Base-by-base conservation (phyloP, 106 monocot genomes). In the Dioscorea alata region DNA sequence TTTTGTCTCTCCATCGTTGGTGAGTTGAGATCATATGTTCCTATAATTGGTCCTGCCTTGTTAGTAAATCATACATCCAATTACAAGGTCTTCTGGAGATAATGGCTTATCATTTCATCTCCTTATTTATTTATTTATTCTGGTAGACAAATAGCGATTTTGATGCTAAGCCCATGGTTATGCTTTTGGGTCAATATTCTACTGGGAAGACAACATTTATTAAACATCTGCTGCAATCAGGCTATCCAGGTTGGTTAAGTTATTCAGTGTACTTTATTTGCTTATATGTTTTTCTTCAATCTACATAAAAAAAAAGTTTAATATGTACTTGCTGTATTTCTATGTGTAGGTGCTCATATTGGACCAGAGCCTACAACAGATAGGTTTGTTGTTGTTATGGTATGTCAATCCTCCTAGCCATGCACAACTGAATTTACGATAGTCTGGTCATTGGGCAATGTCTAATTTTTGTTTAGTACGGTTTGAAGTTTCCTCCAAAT, bases 311-410 rank as follows among this genome's bases (percentile, higher is more conserved):
- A 8, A 42, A 42, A 42, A 6, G 49, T 61, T 1, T 22, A n/a
- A 20, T 51, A 34, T 64, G 16, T 48, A 34, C n/a, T 25, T 18
- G 52, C 21, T 52, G 19, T 21, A 48, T 51, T 18, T 32, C 20
- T 61, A 58, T 48, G 14, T 84, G 31, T 76, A 95, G 95, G 95
- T 64, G 91, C 95, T 76, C 95, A 95, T 79, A 91, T 95, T 73
- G 95, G 95, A 67, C 95, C 95, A 56, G 95, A 95, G 68, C 95
- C 95, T 78, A 95, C 95, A 71, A 95, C 95, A 13, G 95, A 95
- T 65, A 85, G 85, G 79, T 91, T 95, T 79, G 95, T 95, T 68
- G 95, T 95, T 75, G 86, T 95, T 31, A 91, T 87, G 79, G 95
- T 95, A 88, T 70, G 77, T 57, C 31, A 42, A 50, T 42, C 42